phyloP scores from a whole-genome alignment of 2,329 filamentous ascomycete genomes.

The Sclerotinia borealis region DNA sequence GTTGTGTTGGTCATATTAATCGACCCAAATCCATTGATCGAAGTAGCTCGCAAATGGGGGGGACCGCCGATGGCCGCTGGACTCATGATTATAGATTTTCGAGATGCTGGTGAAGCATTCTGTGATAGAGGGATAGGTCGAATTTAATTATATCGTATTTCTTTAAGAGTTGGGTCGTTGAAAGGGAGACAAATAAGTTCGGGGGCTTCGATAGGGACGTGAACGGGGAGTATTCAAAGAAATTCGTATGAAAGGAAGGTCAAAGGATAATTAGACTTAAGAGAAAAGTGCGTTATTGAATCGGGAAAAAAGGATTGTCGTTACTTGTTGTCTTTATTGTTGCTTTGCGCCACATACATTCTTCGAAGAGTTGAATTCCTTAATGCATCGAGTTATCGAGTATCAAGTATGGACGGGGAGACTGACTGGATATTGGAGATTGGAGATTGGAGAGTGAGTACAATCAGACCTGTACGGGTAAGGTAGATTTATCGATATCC shows the following conservation, averaged over 20 bases:
- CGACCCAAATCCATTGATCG: slow-evolving; percentile 24
- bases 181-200: not conserved
- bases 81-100: slow-evolving; percentile 27
- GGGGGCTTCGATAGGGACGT: not conserved
- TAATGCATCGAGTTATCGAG: not conserved
- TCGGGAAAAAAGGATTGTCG: slow-evolving; percentile 2
- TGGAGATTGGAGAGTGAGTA: too few relatives aligned
- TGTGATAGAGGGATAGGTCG: not conserved
- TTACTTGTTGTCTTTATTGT: slow-evolving; percentile 11
- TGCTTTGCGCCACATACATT: slow-evolving; percentile 9
- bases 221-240: slow-evolving; percentile 4
- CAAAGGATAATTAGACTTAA: not conserved
- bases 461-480: too few relatives aligned
- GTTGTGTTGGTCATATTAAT: slow-evolving; percentile 18
- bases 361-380: slow-evolving; percentile 12
- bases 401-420: not conserved
- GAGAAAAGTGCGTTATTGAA: not conserved
- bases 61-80: slow-evolving; percentile 25
- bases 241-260: not conserved
- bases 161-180: not conserved
- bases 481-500: too few relatives aligned
- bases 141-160: not conserved
- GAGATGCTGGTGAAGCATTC: slow-evolving; percentile 18
- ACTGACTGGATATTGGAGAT: not conserved
- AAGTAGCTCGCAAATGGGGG: slow-evolving; percentile 21